Percentiles rank a stretch among this genome's conserved stretches.
phyloP scores from a whole-genome alignment of 495 filamentous ascomycete genomes.

The Aspergillus wentii region DNA sequence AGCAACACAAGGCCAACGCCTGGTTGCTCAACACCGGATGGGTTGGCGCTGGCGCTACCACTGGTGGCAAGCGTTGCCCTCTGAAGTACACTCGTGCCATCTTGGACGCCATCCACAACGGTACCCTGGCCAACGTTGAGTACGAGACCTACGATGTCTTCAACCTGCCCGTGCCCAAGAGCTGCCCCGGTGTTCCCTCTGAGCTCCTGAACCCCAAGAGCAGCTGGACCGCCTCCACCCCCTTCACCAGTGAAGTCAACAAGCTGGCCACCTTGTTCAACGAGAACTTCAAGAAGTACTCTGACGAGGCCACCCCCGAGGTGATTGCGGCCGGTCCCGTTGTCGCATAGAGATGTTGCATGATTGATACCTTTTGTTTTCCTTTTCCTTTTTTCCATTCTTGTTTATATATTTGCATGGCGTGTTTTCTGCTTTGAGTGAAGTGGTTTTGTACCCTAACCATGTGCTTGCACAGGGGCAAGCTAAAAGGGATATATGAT shows the following conservation, averaged over 20 bases:
- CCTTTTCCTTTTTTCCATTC: constrained; percentile 9
- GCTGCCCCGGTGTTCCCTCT: constrained; percentile 77
- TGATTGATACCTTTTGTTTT: constrained; percentile 14
- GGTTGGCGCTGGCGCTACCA: constrained; percentile 92
- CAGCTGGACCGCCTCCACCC: constrained; percentile 75
- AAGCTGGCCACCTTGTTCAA: constrained; percentile 85
- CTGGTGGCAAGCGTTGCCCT: constrained; percentile 96
- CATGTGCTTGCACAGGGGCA: constrained; percentile 4
- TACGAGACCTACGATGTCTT: constrained; percentile 96
- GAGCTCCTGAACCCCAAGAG: constrained; percentile 94
- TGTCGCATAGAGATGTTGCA: constrained; percentile 13
- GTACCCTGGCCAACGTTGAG: constrained; percentile 83
- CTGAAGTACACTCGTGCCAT: constrained; percentile 99
- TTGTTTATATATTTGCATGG: constrained; percentile 21
- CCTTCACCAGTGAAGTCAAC: constrained; percentile 80
- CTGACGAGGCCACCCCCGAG: constrained; percentile 77
- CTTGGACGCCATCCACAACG: constrained; percentile 94
- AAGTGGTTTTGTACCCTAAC: constrained; percentile 8
- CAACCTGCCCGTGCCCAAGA: constrained; percentile 88
- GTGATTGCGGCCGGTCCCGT: constrained; percentile 44
- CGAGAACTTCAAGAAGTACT: constrained; percentile 97
- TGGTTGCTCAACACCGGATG: constrained; percentile 99
- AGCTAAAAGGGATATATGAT: too few relatives aligned
- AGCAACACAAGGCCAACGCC: constrained; percentile 89
- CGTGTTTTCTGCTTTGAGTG: constrained; percentile 11